Evolutionary conservation across 805 yeast species (phyloP).

Genomic region (Tetrapisispora iriomotensis): DNA sequence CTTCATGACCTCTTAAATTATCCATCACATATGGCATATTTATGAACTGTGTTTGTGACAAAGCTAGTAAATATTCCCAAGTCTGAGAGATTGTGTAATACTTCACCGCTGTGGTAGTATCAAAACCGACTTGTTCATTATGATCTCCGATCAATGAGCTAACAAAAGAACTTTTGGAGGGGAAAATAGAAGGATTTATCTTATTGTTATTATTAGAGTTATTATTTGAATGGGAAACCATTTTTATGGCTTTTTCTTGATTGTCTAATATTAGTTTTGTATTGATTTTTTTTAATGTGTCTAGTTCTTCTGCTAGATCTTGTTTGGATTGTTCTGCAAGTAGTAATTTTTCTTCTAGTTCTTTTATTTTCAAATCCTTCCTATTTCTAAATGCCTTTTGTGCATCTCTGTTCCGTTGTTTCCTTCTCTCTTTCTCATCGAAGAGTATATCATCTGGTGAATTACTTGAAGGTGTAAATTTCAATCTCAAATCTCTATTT

Average conservation of each 20-base stretch:
- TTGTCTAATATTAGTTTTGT: slow-evolving; percentile 36
- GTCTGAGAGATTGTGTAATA: slow-evolving; percentile 66
- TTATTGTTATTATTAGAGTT: neutral
- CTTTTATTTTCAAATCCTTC: slow-evolving; percentile 62
- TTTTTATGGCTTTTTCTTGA: neutral
- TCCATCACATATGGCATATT: slow-evolving; percentile 53
- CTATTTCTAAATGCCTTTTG: slow-evolving; percentile 82
- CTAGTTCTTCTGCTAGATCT: slow-evolving; percentile 42
- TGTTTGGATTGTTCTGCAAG: slow-evolving; percentile 47
- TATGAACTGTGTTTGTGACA: slow-evolving; percentile 32
- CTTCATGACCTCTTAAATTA: slow-evolving; percentile 53
- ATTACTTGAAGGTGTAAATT: slow-evolving; percentile 1
- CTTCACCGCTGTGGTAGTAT: slow-evolving; percentile 30
- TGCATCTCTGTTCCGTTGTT: slow-evolving; percentile 78
- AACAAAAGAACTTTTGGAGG: slow-evolving; percentile 21
- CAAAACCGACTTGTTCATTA: neutral
- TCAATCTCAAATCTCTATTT: neutral
- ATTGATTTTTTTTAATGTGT: slow-evolving; percentile 45
- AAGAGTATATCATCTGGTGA: neutral
- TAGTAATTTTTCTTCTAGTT: slow-evolving; percentile 48
- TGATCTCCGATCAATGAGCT: slow-evolving; percentile 10
- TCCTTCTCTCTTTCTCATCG: slow-evolving; percentile 39
- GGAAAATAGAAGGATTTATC: slow-evolving; percentile 16
- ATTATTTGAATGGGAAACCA: neutral
- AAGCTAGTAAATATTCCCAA: slow-evolving; percentile 65